Conservation (phyloP, 164 flowering plant genomes). For the Nelumbo lutea region DNA sequence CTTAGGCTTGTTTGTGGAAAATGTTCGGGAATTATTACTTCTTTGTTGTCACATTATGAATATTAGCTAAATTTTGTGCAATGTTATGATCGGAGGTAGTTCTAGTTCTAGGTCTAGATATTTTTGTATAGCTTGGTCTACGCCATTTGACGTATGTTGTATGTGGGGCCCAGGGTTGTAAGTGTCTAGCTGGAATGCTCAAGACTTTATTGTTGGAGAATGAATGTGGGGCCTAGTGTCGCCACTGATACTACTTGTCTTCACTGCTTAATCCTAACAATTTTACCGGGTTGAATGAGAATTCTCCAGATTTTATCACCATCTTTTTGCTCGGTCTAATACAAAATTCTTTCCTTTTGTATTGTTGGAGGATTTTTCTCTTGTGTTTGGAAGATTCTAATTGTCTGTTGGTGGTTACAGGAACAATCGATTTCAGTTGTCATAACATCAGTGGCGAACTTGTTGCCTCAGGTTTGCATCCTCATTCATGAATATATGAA, state of each 20-base stretch:
- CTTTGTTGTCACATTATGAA: background rate
- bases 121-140: background rate
- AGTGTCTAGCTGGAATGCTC: no score
- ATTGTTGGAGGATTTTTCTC: background rate
- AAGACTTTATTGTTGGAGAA: no score
- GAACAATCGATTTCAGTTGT: constrained; percentile 90
- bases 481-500: background rate
- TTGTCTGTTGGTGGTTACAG: constrained; percentile 32
- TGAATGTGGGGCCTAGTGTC: no score
- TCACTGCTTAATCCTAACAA: no score
- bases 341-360: background rate
- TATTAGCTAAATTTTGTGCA: background rate
- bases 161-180: no score
- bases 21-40: background rate
- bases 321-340: no score
- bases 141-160: no score
- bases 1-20: background rate
- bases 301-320: no score
- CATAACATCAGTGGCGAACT: constrained; percentile 73
- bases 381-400: background rate
- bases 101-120: background rate
- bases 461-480: constrained; percentile 81
- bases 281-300: no score
- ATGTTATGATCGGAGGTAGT: background rate
- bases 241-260: no score